Conservation (phyloP, 2,329 filamentous ascomycete genomes). For the Emmonsia crescens region DNA sequence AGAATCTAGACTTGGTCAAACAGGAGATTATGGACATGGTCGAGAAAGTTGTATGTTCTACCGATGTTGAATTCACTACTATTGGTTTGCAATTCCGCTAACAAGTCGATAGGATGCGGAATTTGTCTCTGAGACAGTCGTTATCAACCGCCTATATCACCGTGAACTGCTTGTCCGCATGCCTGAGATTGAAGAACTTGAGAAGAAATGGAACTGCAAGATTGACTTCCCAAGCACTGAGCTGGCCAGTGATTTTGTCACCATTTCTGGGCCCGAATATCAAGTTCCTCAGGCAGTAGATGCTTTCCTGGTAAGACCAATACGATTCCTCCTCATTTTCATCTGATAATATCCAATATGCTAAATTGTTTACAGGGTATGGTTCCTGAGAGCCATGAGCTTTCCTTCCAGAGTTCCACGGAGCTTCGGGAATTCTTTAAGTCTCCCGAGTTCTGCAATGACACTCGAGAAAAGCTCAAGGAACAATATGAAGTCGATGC, state of each 20-base stretch:
- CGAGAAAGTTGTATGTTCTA: constrained; percentile 63
- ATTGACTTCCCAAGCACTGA: constrained; percentile 97
- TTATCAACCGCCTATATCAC: constrained; percentile 90
- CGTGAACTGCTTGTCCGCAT: constrained; percentile 85
- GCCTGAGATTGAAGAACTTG: constrained; percentile 80
- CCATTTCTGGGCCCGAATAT: constrained; percentile 92
- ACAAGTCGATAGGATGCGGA: constrained; percentile 62
- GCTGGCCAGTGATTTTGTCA: constrained; percentile 91
- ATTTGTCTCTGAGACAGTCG: constrained; percentile 87
- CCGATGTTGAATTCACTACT: not conserved
- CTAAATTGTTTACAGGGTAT: constrained; percentile 55
- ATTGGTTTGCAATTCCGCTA: constrained; percentile 4
- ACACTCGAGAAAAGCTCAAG: constrained; percentile 74
- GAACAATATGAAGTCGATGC: constrained; percentile 86
- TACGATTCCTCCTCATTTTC: not conserved
- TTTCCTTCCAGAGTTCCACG: constrained; percentile 66
- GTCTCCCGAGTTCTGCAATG: constrained; percentile 67
- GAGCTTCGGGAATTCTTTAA: constrained; percentile 72
- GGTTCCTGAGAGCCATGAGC: constrained; percentile 92
- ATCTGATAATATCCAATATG: not conserved
- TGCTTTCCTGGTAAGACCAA: constrained; percentile 62
- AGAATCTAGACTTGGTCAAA: constrained; percentile 94
- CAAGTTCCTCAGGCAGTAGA: constrained; percentile 96
- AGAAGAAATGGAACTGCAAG: constrained; percentile 99
- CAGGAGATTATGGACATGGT: constrained; percentile 99